Conservation (phyloP, 176 grass and related monocot genomes). For the Eleusine indica region DNA sequence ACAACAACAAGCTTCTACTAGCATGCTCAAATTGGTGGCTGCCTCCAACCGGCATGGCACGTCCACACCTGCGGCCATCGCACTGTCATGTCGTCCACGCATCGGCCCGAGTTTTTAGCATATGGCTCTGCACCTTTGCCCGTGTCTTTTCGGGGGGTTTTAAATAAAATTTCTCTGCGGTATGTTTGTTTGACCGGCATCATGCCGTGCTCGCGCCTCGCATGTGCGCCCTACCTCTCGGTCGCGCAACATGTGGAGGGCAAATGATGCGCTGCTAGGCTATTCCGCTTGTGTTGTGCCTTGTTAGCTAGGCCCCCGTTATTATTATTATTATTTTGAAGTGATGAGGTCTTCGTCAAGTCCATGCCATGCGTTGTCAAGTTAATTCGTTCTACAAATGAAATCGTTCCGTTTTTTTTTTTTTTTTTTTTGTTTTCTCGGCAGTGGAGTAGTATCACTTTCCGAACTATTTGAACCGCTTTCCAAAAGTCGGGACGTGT, state of each 20-base stretch:
- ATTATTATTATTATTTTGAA: too few relatives aligned
- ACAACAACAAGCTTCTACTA: too few relatives aligned
- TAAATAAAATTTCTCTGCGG: not conserved
- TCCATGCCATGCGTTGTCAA: not conserved
- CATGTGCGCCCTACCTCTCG: constrained; percentile 30
- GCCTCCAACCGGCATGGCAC: constrained; percentile 14
- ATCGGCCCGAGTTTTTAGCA: not conserved
- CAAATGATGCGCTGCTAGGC: not conserved
- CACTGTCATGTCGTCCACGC: not conserved
- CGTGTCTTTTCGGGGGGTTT: not conserved
- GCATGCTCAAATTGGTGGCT: constrained; percentile 4
- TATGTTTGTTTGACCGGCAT: constrained; percentile 45
- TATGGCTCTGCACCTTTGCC: not conserved
- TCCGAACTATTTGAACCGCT: constrained; percentile 25
- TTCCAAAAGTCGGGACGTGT: not conserved
- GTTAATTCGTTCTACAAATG: not conserved
- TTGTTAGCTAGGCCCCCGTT: too few relatives aligned
- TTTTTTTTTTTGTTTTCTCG: not conserved
- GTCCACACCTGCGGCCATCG: not conserved
- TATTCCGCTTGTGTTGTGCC: not conserved
- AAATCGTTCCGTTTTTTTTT: too few relatives aligned
- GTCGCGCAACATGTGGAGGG: constrained; percentile 38
- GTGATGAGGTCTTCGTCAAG: too few relatives aligned
- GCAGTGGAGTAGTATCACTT: not conserved
- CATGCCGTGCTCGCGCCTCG: not conserved